Conservation (phyloP, 176 grass and related monocot genomes). For the Thinopyrum elongatum region DNA sequence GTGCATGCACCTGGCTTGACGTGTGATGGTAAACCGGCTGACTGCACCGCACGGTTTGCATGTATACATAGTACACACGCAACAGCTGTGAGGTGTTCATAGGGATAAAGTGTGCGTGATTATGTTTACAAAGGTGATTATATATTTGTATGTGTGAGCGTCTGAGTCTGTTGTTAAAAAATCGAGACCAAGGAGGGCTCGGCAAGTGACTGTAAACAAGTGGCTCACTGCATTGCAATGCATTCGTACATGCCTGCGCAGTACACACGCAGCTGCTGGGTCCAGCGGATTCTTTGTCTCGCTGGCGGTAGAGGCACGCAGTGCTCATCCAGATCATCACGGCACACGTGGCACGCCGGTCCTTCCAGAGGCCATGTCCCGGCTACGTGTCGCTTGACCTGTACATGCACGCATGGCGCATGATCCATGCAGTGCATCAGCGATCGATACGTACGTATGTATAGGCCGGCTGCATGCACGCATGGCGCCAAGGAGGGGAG, state of each 20-base stretch:
- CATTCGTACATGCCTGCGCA: neutral
- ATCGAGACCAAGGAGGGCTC: no score
- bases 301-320: neutral
- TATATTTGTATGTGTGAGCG: no score
- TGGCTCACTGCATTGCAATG: no score
- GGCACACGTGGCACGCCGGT: slow-evolving; percentile 18
- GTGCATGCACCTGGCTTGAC: no score
- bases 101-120: no score
- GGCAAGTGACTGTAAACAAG: no score
- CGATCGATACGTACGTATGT: neutral
- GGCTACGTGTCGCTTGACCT: slow-evolving; percentile 17
- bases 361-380: neutral
- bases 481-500: neutral
- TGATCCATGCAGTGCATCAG: neutral
- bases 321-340: slow-evolving; percentile 30
- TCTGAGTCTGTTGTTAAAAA: no score
- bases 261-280: neutral
- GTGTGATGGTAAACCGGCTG: no score
- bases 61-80: neutral
- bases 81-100: no score
- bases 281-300: neutral
- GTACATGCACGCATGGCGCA: no score
- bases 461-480: neutral
- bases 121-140: no score
- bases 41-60: no score